These are phyloP conservation scores for Kernera saxatilis DNA, from an alignment of 345 rosid species.

Conservation along the genomic window DNA sequence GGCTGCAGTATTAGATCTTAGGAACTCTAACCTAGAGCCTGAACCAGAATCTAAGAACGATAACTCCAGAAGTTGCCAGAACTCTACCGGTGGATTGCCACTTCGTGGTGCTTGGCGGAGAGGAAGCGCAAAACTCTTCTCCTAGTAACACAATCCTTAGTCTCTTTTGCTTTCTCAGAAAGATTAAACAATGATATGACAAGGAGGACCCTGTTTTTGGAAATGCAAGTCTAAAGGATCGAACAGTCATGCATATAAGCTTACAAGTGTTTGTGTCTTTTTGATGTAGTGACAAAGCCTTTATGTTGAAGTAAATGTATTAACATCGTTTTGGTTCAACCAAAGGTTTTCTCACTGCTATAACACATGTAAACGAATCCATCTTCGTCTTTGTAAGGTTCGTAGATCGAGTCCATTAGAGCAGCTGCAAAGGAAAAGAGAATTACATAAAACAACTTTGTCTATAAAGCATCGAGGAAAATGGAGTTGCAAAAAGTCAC, in stretches of 20 bases:
- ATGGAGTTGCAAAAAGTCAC: slow-evolving; percentile 31
- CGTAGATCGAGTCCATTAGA: slow-evolving; percentile 54
- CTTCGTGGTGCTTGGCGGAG: slow-evolving; percentile 68
- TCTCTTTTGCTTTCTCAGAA: neutral
- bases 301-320: neutral
- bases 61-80: slow-evolving; percentile 28
- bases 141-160: slow-evolving; percentile 3
- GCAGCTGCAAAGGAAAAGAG: slow-evolving; percentile 40
- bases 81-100: slow-evolving; percentile 35
- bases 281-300: neutral
- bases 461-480: neutral
- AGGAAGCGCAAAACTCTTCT: slow-evolving; percentile 57
- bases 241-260: slow-evolving; percentile 4
- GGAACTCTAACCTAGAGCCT: slow-evolving; percentile 36
- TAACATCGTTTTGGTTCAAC: neutral
- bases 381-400: slow-evolving; percentile 70
- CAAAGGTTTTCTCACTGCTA: slow-evolving; percentile 14
- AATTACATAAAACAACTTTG: neutral
- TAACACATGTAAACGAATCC: slow-evolving; percentile 60
- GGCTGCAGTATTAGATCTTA: slow-evolving; percentile 43
- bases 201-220: neutral
- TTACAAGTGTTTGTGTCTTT: neutral
- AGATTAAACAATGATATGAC: neutral
- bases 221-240: neutral
- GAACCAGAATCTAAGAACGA: slow-evolving; percentile 30